Evolutionary conservation across 2,329 filamentous ascomycete genomes (phyloP).

Genomic region (Beauveria caledonica): DNA sequence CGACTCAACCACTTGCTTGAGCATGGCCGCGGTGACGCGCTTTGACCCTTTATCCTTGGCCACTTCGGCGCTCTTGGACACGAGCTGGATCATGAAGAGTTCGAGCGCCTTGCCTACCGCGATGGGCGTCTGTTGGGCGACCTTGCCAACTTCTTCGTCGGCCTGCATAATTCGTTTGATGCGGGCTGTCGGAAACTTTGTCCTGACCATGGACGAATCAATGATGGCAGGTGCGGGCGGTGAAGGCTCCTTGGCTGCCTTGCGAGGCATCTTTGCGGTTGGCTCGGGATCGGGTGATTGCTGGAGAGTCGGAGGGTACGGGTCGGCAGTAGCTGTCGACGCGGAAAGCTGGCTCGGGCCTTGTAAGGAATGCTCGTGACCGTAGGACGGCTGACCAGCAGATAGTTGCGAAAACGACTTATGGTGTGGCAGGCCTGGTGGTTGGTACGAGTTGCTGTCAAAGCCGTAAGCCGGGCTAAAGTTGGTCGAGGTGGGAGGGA

Average conservation of each 20-base stretch:
- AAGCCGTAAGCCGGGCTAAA: background rate
- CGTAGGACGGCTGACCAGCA: background rate
- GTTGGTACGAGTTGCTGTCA: constrained; percentile 10
- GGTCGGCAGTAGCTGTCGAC: constrained; percentile 2
- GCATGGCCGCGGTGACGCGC: constrained; percentile 79
- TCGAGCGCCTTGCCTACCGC: constrained; percentile 94
- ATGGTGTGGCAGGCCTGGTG: constrained; percentile 12
- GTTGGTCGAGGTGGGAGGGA: background rate
- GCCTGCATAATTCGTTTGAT: constrained; percentile 99
- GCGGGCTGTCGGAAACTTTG: constrained; percentile 91
- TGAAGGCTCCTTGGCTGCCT: constrained; percentile 21
- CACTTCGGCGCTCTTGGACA: constrained; percentile 78
- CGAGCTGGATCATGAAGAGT: constrained; percentile 93
- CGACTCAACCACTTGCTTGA: constrained; percentile 81
- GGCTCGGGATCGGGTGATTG: constrained; percentile 2
- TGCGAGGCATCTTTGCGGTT: constrained; percentile 26
- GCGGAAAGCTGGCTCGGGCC: constrained; percentile 1
- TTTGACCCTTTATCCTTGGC: constrained; percentile 78
- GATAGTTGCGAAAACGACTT: constrained; percentile 5
- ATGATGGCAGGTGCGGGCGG: constrained; percentile 32
- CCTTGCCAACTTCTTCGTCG: constrained; percentile 96
- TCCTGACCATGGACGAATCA: constrained; percentile 69
- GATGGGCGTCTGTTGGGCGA: constrained; percentile 93
- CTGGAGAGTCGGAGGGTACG: background rate
- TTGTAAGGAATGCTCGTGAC: background rate